A percentile compares a stretch with the other conserved stretches of the same genome.
Evolutionary conservation across 176 grass and related monocot genomes (phyloP).

Genomic region (Rhynchospora tenuis): DNA sequence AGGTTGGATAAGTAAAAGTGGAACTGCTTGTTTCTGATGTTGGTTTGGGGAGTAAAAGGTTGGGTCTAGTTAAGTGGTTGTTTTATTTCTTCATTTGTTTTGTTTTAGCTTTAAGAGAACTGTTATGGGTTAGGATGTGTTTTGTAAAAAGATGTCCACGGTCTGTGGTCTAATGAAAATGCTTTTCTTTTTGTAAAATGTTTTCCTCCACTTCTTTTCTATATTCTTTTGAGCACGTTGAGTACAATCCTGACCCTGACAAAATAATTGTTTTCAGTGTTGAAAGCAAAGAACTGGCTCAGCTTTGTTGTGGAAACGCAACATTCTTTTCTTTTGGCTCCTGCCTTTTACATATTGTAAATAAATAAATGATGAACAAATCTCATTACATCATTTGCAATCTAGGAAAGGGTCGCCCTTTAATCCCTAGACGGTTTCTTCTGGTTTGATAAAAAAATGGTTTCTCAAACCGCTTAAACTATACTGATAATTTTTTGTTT

Average conservation of each 20-base stretch:
- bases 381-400: neutral
- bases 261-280: neutral
- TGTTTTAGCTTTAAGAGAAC: neutral
- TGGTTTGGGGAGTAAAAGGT: neutral
- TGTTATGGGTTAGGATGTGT: neutral
- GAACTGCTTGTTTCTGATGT: constrained; percentile 47
- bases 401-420: neutral
- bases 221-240: neutral
- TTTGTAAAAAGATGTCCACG: neutral
- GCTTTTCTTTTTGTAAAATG: neutral
- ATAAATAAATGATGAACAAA: neutral
- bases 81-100: neutral
- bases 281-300: neutral
- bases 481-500: too few species aligned
- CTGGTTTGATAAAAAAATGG: too few species aligned
- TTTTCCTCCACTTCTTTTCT: neutral
- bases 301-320: neutral
- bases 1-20: neutral
- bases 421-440: neutral
- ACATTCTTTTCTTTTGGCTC: neutral
- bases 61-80: neutral
- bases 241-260: neutral
- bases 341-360: neutral
- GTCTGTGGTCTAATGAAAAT: neutral
- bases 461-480: too few species aligned